Conservation (phyloP, 169 alveolate genomes). For the Amoebophrya sp. region DNA sequence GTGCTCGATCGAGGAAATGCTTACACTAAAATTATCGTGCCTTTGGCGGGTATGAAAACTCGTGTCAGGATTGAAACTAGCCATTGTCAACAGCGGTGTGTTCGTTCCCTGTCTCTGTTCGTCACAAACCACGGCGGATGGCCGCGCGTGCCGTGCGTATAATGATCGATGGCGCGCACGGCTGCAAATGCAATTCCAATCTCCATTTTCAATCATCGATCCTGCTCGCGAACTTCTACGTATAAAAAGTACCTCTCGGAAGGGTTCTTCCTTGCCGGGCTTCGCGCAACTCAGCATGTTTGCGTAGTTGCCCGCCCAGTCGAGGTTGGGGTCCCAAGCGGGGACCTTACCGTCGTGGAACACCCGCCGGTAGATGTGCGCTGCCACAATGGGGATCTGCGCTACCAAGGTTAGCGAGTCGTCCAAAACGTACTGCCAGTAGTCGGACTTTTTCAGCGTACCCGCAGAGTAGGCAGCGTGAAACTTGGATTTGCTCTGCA, state of each 20-base stretch:
- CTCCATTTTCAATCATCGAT: too few relatives aligned
- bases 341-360: slow-evolving; percentile 49
- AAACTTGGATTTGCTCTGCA: slow-evolving; percentile 62
- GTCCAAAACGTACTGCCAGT: slow-evolving; percentile 79
- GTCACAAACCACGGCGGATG: too few relatives aligned
- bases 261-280: neutral
- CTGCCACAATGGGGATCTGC: slow-evolving; percentile 53
- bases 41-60: too few relatives aligned
- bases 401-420: slow-evolving; percentile 75
- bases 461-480: slow-evolving; percentile 49
- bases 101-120: too few relatives aligned
- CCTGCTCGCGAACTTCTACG: too few relatives aligned
- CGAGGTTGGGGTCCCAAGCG: slow-evolving; percentile 55
- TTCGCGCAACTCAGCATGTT: neutral
- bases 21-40: too few relatives aligned
- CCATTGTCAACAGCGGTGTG: too few relatives aligned
- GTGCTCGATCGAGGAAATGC: too few relatives aligned
- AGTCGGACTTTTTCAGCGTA: slow-evolving; percentile 62
- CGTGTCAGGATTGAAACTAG: too few relatives aligned
- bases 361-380: slow-evolving; percentile 59
- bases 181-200: too few relatives aligned
- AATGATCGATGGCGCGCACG: too few relatives aligned
- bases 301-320: slow-evolving; percentile 56
- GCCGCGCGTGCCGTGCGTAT: too few relatives aligned
- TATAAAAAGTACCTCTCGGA: slow-evolving; percentile 9